These are phyloP conservation scores for Tuber borchii DNA, from an alignment of 495 filamentous ascomycete species.

Conservation along the genomic window DNA sequence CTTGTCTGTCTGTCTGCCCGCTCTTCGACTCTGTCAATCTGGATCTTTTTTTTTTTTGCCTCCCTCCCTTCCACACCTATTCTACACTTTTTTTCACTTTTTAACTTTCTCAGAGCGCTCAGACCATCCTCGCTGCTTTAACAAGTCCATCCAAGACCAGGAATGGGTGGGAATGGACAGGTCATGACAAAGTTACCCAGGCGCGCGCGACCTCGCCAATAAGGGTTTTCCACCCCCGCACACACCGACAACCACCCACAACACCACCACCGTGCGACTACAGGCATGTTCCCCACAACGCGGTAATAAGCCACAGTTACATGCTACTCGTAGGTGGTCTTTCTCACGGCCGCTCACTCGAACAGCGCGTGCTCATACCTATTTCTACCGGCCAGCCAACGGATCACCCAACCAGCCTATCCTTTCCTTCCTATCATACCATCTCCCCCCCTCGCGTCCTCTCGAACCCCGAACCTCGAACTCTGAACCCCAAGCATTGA, in stretches of 20 bases:
- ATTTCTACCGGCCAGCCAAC: not conserved
- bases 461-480: not conserved
- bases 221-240: not conserved
- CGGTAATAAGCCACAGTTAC: not conserved
- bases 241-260: not conserved
- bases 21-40: not conserved
- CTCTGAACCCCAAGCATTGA: not conserved
- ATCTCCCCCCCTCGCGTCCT: not conserved
- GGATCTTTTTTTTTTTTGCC: not conserved
- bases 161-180: not conserved
- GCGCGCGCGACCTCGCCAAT: not conserved
- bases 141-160: not conserved
- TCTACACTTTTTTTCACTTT: not conserved
- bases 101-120: not conserved
- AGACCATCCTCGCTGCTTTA: not conserved
- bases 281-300: not conserved
- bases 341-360: not conserved
- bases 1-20: not conserved
- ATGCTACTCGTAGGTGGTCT: not conserved
- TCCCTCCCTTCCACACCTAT: not conserved
- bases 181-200: not conserved
- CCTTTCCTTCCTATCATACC: not conserved
- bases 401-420: not conserved
- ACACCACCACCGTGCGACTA: not conserved
- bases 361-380: not conserved